Evolutionary conservation across 2,329 filamentous ascomycete species (phyloP).

Genomic region (Alternaria metachromatica): DNA sequence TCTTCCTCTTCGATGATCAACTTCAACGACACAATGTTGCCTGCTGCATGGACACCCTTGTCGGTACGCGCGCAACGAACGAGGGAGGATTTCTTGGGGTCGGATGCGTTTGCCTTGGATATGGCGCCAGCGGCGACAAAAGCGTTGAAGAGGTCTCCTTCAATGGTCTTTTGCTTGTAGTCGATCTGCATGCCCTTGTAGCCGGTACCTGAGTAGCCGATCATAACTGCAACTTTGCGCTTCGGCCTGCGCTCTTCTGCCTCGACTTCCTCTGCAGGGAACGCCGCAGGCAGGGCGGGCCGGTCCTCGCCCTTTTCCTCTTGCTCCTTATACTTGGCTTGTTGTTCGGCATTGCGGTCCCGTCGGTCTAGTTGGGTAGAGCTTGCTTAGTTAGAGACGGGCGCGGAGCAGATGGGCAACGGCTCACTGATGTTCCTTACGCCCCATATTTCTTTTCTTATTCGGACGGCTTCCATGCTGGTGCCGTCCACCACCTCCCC

Average conservation of each 20-base stretch:
- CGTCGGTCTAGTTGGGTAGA: slow-evolving; percentile 56
- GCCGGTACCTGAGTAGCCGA: slow-evolving; percentile 94
- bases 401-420: slow-evolving; percentile 8
- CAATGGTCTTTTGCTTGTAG: slow-evolving; percentile 83
- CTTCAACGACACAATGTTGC: slow-evolving; percentile 94
- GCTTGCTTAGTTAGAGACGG: slow-evolving; percentile 53
- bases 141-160: slow-evolving; percentile 91
- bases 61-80: slow-evolving; percentile 95
- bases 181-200: slow-evolving; percentile 97
- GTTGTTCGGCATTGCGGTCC: slow-evolving; percentile 51
- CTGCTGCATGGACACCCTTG: slow-evolving; percentile 95
- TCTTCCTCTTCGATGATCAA: slow-evolving; percentile 92
- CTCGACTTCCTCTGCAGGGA: slow-evolving; percentile 82
- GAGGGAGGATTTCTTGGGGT: slow-evolving; percentile 94
- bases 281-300: slow-evolving; percentile 64
- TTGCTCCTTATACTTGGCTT: slow-evolving; percentile 48
- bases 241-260: slow-evolving; percentile 88
- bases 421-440: slow-evolving; percentile 69
- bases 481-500: slow-evolving; percentile 42
- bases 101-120: slow-evolving; percentile 94
- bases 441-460: slow-evolving; percentile 72
- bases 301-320: slow-evolving; percentile 44
- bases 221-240: slow-evolving; percentile 92
- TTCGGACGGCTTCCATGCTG: slow-evolving; percentile 51
- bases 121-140: slow-evolving; percentile 92